Percentiles rank a stretch among this genome's conserved stretches.
phyloP scores from a whole-genome alignment of 768 basidiomycete species.

The Tricholoma bakamatsutake region DNA sequence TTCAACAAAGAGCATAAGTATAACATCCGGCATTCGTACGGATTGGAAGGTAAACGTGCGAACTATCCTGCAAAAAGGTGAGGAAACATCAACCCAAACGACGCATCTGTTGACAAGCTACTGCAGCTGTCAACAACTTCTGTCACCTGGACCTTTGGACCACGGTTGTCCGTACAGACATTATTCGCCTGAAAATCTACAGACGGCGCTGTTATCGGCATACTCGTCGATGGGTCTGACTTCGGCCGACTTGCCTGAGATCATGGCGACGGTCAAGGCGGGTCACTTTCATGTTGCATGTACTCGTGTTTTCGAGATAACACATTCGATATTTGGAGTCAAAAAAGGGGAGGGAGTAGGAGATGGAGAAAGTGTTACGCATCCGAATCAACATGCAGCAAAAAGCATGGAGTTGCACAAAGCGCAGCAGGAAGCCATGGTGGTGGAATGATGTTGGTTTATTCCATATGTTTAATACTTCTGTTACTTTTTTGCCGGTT shows the following conservation, averaged over 20 bases:
- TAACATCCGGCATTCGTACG: constrained; percentile 93
- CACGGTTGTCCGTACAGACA: constrained; percentile 93
- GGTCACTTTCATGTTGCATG: constrained; percentile 93
- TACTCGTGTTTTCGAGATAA: constrained; percentile 94
- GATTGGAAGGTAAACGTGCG: constrained; percentile 88
- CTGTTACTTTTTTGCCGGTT: too few species aligned
- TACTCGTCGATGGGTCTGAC: constrained; percentile 63
- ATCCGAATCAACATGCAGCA: constrained; percentile 90
- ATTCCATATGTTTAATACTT: too few species aligned
- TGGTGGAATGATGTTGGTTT: constrained; percentile 24
- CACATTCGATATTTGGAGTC: constrained; percentile 65
- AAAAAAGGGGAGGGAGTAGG: constrained; percentile 89
- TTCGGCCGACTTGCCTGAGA: constrained; percentile 70
- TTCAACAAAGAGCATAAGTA: constrained; percentile 98
- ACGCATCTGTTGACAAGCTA: constrained; percentile 1
- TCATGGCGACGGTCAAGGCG: constrained; percentile 71
- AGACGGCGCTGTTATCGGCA: constrained; percentile 63
- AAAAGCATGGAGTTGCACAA: constrained; percentile 63
- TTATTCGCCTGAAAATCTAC: constrained; percentile 78
- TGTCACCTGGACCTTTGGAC: constrained; percentile 57
- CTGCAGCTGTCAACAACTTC: constrained; percentile 82
- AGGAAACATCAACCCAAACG: constrained; percentile 8
- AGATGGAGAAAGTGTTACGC: constrained; percentile 80
- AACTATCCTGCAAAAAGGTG: constrained; percentile 94
- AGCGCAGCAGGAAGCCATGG: constrained; percentile 35